Evolutionary conservation across 2,329 filamentous ascomycete genomes (phyloP), one percentile per base, ranked within the genome.

Genomic region (Pseudocercospora fuligena): DNA sequence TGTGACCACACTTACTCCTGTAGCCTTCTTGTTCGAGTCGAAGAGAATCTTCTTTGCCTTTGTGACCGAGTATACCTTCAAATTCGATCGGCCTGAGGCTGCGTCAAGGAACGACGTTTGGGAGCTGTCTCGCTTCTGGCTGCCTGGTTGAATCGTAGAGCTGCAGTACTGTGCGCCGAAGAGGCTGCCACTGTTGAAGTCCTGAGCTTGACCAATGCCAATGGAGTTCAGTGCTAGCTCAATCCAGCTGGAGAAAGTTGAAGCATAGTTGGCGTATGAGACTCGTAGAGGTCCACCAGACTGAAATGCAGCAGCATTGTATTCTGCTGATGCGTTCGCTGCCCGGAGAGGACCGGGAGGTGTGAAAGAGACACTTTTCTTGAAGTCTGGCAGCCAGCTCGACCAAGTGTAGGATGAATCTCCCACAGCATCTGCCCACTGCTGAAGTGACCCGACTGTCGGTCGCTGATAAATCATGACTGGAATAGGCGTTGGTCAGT

Each of bases 381-480:
- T 61, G 70, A 70, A 73, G 65, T 69, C 73, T 54, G 74, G 68
- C 65, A 76, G 54, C 56, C 76, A 49, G 64, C 74, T 74, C 16
- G 72, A 69, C 62, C 71, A 80, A 11, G 66, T 70, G 59, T 76
- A 76, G 46, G 73, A 65, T 57, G 76, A 53, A 60, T 80, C 79
- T 16, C 70, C 75, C 3, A 80, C 78, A 19, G 73, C 68, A 40
- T 79, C 72, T 2, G 78, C 78, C 77, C 70, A 72, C 19, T 65
- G 27, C 36, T 70, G 61, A 8, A 66, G 33, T 3, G 61, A 61
- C 6, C 63, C 64, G 5, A 43, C n/a, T 6, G 69, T 69, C 2
- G 58, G 57, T 31, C 69, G 66, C 46, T 70, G 66, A 33, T 70
- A 70, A 31, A 67, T 66, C 69, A 70, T 69, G 60, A 66, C 21